A percentile compares a stretch with the other conserved stretches of the same genome.
These are phyloP conservation scores for Caryopteris hybrid DNA, from an alignment of 305 asterid species.

Conservation along the genomic window DNA sequence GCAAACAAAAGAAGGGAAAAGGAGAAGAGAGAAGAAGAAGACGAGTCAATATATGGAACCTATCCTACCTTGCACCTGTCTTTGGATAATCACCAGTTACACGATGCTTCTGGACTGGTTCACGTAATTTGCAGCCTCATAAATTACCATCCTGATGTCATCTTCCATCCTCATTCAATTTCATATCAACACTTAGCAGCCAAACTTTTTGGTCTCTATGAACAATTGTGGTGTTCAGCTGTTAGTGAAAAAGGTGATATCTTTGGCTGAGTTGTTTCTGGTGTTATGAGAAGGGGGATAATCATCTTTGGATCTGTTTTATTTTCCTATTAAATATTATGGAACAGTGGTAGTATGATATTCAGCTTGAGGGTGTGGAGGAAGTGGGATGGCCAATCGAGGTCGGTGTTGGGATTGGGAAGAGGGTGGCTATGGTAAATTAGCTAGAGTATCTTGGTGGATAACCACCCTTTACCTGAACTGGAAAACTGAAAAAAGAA, in stretches of 20 bases:
- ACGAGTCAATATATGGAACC: neutral
- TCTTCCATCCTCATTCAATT: neutral
- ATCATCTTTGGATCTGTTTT: neutral
- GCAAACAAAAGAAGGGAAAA: neutral
- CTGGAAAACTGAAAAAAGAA: neutral
- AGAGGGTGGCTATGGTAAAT: neutral
- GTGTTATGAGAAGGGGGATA: neutral
- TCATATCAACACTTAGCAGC: neutral
- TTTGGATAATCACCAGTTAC: neutral
- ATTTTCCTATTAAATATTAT: neutral
- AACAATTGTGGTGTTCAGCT: neutral
- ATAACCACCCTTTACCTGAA: neutral
- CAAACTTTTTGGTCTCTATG: neutral
- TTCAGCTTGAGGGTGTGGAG: neutral
- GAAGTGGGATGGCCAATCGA: neutral
- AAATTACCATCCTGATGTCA: neutral
- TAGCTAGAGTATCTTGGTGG: neutral
- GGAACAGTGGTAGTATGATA: neutral
- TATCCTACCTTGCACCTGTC: neutral
- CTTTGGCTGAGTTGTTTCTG: neutral
- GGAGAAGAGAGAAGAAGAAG: neutral
- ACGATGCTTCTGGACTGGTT: neutral
- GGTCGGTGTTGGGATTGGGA: neutral
- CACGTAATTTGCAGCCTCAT: neutral
- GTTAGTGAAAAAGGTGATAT: neutral